Base-by-base conservation (phyloP, 768 basidiomycete genomes). In the Termitomyces eurrhizus region DNA sequence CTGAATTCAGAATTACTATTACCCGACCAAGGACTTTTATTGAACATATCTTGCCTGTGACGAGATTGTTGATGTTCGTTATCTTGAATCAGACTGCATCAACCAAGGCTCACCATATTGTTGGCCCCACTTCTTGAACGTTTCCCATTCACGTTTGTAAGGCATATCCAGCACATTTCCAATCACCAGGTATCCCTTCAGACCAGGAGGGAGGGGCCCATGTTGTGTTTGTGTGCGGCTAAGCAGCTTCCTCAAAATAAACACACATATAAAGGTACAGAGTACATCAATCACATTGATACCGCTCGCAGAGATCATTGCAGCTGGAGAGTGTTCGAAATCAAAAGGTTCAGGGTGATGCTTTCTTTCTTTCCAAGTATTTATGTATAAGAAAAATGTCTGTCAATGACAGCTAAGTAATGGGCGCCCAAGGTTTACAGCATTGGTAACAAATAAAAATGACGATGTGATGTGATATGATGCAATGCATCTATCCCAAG, bases 21-120 rank as follows among this genome's bases (percentile, higher is more conserved):
- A 83, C 76, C 64, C 86, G 84, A 4, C 86, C 86, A 3, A 88
- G 72, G 8, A 86, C 74, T 32, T 83, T 86, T 2, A 80, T 77
- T 41, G 85, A 86, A 61, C 79, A 79, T 33, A 88, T 85, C 60
- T 84, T 81, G 35, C 86, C 86, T 87, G 58, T 11, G 46, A 49
- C 32, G 39, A 39, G 11, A 24, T 52, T 39, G 24, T 11, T 26
- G 29, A 45, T 35, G 24, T 29, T 29, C 29, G 4, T 29, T 29
- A 29, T 4, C 29, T n/a, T n/a, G n/a, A n/a, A 29, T 29, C 29
- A 29, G 4, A 2, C 29, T 29, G 29, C 29, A 29, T 44, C 7
- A 41, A 29, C 18, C 33, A 14, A 9, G 37, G 26, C 67, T 9
- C 51, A 48, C 24, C 29, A 44, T 64, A 39, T 24, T n/a, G 13